Conservation (phyloP, 2,329 filamentous ascomycete species). For the Penicillium hesseltinei region DNA sequence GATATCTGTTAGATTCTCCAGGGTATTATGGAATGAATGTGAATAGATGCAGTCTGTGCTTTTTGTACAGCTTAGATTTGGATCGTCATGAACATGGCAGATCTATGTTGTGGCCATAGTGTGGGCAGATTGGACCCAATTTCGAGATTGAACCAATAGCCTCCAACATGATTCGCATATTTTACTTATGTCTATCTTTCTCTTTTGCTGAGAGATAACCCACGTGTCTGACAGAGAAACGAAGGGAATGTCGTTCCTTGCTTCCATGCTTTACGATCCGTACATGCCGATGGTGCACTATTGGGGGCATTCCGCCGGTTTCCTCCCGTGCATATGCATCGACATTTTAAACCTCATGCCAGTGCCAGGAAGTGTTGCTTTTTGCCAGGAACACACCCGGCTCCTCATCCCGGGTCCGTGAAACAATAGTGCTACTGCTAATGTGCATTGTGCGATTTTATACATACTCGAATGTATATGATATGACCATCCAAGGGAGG, state of each 20-base stretch:
- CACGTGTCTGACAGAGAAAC: slow-evolving; percentile 21
- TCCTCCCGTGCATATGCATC: slow-evolving; percentile 2
- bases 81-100: not conserved
- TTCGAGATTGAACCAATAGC: not conserved
- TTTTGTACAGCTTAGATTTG: not conserved
- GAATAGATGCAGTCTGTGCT: not conserved
- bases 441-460: not conserved
- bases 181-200: not conserved
- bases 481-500: not conserved
- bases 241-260: slow-evolving; percentile 13
- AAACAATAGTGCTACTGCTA: not conserved
- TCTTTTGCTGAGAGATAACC: not conserved
- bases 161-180: slow-evolving; percentile 1
- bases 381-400: slow-evolving; percentile 7
- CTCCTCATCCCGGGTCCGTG: not conserved
- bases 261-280: slow-evolving; percentile 6
- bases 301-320: slow-evolving; percentile 8
- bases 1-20: not conserved
- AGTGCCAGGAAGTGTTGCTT: not conserved
- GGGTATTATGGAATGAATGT: not conserved
- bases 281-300: slow-evolving; percentile 8
- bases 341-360: slow-evolving; percentile 4
- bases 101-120: not conserved
- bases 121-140: not conserved
- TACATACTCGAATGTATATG: not conserved